Evolutionary conservation across 768 basidiomycete species (phyloP), one percentile per base, ranked within the genome.

Genomic region (Kwoniella sp.): DNA sequence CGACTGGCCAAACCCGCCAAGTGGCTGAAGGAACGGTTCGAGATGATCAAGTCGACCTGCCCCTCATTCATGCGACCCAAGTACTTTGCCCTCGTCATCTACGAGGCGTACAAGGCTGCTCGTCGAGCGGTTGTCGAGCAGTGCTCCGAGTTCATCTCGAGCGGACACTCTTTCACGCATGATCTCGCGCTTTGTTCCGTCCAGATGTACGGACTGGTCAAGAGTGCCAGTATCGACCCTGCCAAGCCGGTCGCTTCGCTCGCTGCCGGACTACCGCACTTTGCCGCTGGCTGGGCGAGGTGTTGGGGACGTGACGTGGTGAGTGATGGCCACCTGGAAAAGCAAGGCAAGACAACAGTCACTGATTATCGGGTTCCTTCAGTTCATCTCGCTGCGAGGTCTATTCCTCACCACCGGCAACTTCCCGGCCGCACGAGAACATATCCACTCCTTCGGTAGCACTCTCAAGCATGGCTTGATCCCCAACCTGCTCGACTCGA

Each of bases 221-320:
- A 83, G 62, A 89, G 89, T 0, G 93, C 95, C 5, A 95, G 91
- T 11, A 79, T 99, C 40, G 84, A 87, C 64, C 76, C 78, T 5
- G 46, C 56, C 20, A 79, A 80, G 60, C 71, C 80, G 1, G 84
- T 83, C 0, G 84, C 95, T 3, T 89, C 87, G 3, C 79, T 99
- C 28, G 91, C 95, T 9, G 95, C 95, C 22, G 95, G 95, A 17
- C 77, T 98, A 25, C 92, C 95, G 5, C 95, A 98, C 75, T 98
- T 99, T 70, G 79, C 88, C 1, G 77, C 86, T 7, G 84, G 85
- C 5, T 99, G 95, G 95, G 92, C 92, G 12, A 81, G 95, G 43
- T 90, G 88, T 70, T 99, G 95, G 95, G 95, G 95, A 2, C 83
- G 95, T 19, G 78, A 78, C 67, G 76, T 77, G 25, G 73, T 74